Evolutionary conservation across 192 early-diverging fungal genomes (phyloP), one percentile per base, ranked within the genome.

Genomic region (Thamnidium elegans): DNA sequence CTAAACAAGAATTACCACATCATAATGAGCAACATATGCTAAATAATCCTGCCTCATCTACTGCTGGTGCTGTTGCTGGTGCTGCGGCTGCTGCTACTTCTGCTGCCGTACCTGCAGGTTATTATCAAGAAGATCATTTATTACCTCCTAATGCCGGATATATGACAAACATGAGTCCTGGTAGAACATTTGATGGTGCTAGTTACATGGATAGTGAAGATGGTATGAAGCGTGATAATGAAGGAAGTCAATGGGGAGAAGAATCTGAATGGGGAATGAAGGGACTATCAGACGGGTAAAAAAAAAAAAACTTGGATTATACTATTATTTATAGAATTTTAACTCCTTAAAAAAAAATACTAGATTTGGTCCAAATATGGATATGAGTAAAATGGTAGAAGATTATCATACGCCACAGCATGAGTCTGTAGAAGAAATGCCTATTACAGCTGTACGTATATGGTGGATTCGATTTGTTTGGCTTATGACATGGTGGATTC

Each of bases 401-500:
- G 74, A 76, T 31, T 76, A 72, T 50, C 65, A 67, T 31, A 59
- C 50, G 56, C 74, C 66, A 20, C 39, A 65, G 15, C 76, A 83
- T 45, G 79, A 82, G 13, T 61, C 68, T 31, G 78, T 84, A n/a
- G 85, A 87, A 65, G 80, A 81, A 66, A 58, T 84, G 42, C 81
- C 79, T 4, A 69, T 73, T 23, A 83, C 80, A 32, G 63, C 68
- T 15, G 76, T 77, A 13, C 78, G 89, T 62, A 74, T 79, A 15
- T 76, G 78, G 67, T 93, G 90, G 93, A 87, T 93, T 7, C 81
- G 78, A 46, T 84, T 84, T 47, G 90, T 89, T 13, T 94, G 94
- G 92, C 74, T 81, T n/a, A 82, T 92, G 73, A 95, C 94, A 3
- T 95, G 90, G 86, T 92, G 90, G 89, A 87, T 92, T 32, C 88